Conservation (phyloP, 2,329 filamentous ascomycete species). For the Trichoderma arundinaceum region DNA sequence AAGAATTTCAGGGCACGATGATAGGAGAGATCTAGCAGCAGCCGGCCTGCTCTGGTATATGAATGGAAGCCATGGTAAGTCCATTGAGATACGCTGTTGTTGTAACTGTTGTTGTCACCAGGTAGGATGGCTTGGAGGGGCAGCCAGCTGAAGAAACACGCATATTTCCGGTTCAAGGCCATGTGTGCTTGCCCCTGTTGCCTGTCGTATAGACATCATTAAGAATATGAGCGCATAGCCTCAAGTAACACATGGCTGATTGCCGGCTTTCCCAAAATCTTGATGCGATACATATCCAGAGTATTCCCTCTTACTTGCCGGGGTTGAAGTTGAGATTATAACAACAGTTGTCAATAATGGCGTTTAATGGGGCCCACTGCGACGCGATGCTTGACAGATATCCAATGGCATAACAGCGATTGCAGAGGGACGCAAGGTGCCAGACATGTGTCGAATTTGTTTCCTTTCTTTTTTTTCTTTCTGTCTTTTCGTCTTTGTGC, state of each 20-base stretch:
- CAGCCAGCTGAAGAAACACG: neutral
- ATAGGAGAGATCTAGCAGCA: neutral
- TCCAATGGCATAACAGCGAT: slow-evolving; percentile 44
- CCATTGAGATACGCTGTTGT: slow-evolving; percentile 9
- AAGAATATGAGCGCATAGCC: slow-evolving; percentile 7
- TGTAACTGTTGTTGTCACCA: slow-evolving; percentile 14
- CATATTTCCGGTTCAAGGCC: slow-evolving; percentile 13
- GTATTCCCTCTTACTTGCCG: slow-evolving; percentile 27
- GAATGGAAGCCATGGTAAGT: slow-evolving; percentile 12
- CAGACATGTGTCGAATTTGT: slow-evolving; percentile 47
- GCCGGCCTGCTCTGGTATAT: slow-evolving; percentile 3
- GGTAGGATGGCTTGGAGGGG: slow-evolving; percentile 6
- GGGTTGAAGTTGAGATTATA: slow-evolving; percentile 21
- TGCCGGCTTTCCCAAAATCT: neutral
- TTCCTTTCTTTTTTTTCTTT: slow-evolving; percentile 41
- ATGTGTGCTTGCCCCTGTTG: slow-evolving; percentile 14
- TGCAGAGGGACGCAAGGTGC: slow-evolving; percentile 32
- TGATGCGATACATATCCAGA: slow-evolving; percentile 16
- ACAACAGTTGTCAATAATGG: slow-evolving; percentile 24
- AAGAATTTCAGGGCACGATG: neutral
- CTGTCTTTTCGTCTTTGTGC: slow-evolving; percentile 59
- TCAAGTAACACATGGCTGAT: neutral
- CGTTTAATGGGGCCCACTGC: slow-evolving; percentile 18
- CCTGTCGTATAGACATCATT: slow-evolving; percentile 1
- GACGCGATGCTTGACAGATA: slow-evolving; percentile 25